Evolutionary conservation across 2,329 filamentous ascomycete genomes (phyloP).

Genomic region (Pleurostoma richardsiae): DNA sequence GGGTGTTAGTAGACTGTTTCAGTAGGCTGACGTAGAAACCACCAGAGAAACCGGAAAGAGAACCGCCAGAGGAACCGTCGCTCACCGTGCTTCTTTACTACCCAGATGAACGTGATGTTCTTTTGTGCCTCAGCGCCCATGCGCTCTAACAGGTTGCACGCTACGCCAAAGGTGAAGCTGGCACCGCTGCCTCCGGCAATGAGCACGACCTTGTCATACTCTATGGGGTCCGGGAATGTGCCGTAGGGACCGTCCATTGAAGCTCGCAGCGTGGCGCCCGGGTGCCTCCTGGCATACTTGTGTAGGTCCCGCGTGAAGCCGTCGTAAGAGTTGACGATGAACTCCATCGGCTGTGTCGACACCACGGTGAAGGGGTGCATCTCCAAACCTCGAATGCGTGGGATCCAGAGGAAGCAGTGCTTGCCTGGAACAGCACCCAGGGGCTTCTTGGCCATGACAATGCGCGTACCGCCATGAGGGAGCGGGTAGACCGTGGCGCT

Average conservation of each 20-base stretch:
- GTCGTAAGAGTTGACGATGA: constrained; percentile 52
- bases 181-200: constrained; percentile 58
- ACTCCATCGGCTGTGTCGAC: constrained; percentile 45
- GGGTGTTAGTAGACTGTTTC: constrained; percentile 5
- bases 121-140: constrained; percentile 29
- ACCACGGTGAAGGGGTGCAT: constrained; percentile 62
- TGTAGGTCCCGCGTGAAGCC: constrained; percentile 56
- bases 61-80: neutral
- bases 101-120: constrained; percentile 43
- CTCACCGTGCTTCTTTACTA: constrained; percentile 39
- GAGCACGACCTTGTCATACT: constrained; percentile 52
- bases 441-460: constrained; percentile 46
- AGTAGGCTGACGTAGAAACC: no score
- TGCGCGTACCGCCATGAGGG: constrained; percentile 46
- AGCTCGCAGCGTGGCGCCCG: constrained; percentile 41
- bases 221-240: constrained; percentile 42
- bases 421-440: constrained; percentile 44
- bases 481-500: constrained; percentile 47
- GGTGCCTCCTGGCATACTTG: constrained; percentile 41
- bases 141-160: constrained; percentile 37
- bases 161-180: constrained; percentile 50
- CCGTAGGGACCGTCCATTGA: constrained; percentile 59
- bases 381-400: constrained; percentile 48
- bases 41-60: neutral
- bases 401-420: constrained; percentile 62